A percentile compares a stretch with the other conserved stretches of the same genome.
Evolutionary conservation across 164 flowering plant species (phyloP).

Genomic region (Chimonanthus praecox): DNA sequence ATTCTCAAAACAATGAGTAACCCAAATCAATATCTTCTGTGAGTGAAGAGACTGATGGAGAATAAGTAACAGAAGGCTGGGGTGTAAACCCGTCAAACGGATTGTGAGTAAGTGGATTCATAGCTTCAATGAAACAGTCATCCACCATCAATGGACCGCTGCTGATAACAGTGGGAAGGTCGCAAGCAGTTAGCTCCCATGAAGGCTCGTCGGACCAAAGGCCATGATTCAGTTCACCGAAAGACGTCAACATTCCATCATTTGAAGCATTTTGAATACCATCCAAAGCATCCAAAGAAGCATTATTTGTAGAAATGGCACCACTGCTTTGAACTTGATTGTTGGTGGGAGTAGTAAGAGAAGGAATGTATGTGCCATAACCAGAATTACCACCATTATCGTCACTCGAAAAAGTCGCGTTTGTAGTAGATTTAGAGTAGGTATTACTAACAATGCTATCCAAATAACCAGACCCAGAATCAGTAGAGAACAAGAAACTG

Average conservation of each 20-base stretch:
- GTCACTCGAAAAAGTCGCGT: constrained; percentile 8
- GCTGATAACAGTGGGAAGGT: constrained; percentile 27
- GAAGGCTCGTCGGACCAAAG: constrained; percentile 27
- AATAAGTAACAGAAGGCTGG: constrained; percentile 21
- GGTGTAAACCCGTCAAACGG: constrained; percentile 25
- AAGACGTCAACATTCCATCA: constrained; percentile 10
- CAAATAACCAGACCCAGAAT: constrained; percentile 73
- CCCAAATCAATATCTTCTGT: constrained; percentile 38
- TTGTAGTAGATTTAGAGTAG: constrained; percentile 50
- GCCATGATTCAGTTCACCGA: constrained; percentile 29
- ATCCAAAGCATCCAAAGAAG: constrained; percentile 7
- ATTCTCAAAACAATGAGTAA: constrained; percentile 32
- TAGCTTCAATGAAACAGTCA: constrained; percentile 44
- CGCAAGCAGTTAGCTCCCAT: constrained; percentile 27
- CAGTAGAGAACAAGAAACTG: constrained; percentile 32
- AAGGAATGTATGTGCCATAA: too few species aligned
- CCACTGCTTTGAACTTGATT: constrained; percentile 5
- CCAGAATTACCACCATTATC: constrained; percentile 7
- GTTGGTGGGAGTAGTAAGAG: constrained; percentile 8
- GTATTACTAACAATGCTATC: constrained; percentile 71
- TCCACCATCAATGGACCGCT: constrained; percentile 39
- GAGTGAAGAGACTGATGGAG: constrained; percentile 26
- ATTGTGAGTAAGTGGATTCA: constrained; percentile 28
- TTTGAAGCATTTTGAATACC: constrained; percentile 4
- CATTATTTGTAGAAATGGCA: constrained; percentile 5